Base-by-base conservation (phyloP, 2,329 filamentous ascomycete species). In the Ramularia endophylla region DNA sequence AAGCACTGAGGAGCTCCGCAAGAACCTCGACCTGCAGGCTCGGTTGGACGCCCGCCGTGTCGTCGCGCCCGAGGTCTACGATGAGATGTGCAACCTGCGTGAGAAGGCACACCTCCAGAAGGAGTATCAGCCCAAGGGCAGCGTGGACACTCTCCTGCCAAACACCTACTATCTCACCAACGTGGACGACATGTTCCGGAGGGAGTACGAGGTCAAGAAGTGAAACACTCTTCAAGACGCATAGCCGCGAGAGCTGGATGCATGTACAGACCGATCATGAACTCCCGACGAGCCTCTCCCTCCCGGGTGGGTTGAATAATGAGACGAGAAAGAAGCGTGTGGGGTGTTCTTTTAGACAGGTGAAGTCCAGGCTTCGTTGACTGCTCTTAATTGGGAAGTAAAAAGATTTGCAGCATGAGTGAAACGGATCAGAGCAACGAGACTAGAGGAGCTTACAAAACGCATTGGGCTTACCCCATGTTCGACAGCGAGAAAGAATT, bases 71-170 rank as follows among this genome's bases (percentile, higher is more conserved):
- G 62, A 72, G 59, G 63, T 67, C 5, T 74, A 73, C 58, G 70
- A 74, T 36, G 65, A 73, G 68, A 71, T 72, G 68, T 74, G 71
- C 66, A 69, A 69, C 55, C 63, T 73, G 40, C 66, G 71, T 41
- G 69, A 72, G 62, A 62, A 65, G 47, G 71, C 71, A 36, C 70
- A 74, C 48, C 54, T 73, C 43, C 64, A 73, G 65, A 71, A 69
- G 61, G 61, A 66, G 55, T 73, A 68, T 61, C 65, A 60, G 43
- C 71, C 71, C 18, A 52, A 57, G 38, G 71, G 70, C 46, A 64
- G 56, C 47, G 52, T 59, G 27, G 69, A 72, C 25, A 64, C 60
- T 38, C 60, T 73, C 29, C 57, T 67, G 46, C 64, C 69, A 3
- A 69, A 69, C 38, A 72, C 70, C 6, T 74, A 74, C 61, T 74